These are phyloP conservation scores for Lactuca saligna DNA, from an alignment of 129 eudicot genomes.

Conservation along the genomic window DNA sequence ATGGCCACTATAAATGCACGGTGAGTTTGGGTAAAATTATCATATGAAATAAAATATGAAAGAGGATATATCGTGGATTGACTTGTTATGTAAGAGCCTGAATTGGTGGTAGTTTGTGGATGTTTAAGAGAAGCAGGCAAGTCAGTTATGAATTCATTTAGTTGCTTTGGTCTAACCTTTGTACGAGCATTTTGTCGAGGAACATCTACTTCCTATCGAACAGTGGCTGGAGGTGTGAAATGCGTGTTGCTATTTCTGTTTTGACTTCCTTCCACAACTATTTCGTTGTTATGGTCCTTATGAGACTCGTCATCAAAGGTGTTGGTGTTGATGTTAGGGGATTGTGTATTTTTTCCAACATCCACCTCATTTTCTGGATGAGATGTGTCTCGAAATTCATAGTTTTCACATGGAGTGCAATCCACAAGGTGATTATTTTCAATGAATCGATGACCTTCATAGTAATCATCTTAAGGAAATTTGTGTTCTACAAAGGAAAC, in stretches of 20 bases:
- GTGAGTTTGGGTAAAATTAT: not conserved
- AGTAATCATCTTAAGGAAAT: not conserved
- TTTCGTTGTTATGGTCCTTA: too few relatives aligned
- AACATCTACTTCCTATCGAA: not conserved
- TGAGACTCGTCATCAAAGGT: too few relatives aligned
- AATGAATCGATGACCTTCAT: not conserved
- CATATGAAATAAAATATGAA: not conserved
- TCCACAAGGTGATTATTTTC: not conserved
- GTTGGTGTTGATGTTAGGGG: too few relatives aligned
- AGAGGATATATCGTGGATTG: not conserved
- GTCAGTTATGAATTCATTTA: constrained; percentile 1
- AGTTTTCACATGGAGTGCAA: not conserved
- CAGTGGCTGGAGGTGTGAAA: too few relatives aligned
- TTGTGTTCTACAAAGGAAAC: not conserved
- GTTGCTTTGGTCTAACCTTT: not conserved
- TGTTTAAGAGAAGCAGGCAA: not conserved
- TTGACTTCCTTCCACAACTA: too few relatives aligned
- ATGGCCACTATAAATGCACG: not conserved
- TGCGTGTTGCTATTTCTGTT: too few relatives aligned
- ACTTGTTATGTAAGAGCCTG: not conserved
- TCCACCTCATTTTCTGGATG: too few relatives aligned
- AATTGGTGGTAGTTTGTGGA: not conserved
- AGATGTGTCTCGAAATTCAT: not conserved
- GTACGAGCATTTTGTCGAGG: not conserved
- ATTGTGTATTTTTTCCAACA: too few relatives aligned